phyloP scores from a whole-genome alignment of 108 stramenopile species.

The Thalassiosira profunda region DNA sequence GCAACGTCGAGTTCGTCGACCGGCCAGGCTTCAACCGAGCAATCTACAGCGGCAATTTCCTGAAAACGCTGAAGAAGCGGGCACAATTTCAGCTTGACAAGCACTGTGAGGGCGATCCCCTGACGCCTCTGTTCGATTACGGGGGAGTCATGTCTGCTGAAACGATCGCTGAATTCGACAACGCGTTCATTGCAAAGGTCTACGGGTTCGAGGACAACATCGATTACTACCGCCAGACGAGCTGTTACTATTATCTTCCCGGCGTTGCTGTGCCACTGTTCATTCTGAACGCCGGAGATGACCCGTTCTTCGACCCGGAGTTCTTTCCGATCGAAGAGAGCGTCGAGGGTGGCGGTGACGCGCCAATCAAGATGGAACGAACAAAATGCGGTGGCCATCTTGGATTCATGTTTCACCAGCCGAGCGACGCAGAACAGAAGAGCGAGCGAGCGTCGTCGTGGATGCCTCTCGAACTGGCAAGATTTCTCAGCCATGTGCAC shows the following conservation, averaged over 20 bases:
- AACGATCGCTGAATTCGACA: conserved; percentile 81
- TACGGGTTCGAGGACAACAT: conserved; percentile 72
- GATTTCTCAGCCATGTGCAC: conserved; percentile 62
- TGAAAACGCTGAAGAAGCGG: conserved; percentile 57
- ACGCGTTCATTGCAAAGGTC: conserved; percentile 67
- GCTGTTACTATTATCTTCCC: conserved; percentile 56
- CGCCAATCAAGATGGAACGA: conserved; percentile 58
- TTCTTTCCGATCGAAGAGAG: conserved; percentile 50
- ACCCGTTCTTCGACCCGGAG: conserved; percentile 77
- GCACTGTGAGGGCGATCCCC: conserved; percentile 44
- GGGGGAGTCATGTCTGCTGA: conserved; percentile 38
- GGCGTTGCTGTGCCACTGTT: conserved; percentile 69
- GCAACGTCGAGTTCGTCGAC: conserved; percentile 56
- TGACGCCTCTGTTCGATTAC: conserved; percentile 53
- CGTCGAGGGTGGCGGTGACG: conserved; percentile 35
- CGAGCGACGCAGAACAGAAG: conserved; percentile 14
- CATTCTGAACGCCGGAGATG: conserved; percentile 76
- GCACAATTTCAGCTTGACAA: conserved; percentile 49
- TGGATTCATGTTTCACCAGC: conserved; percentile 53
- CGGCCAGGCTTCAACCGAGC: conserved; percentile 61
- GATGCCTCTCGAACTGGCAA: conserved; percentile 54
- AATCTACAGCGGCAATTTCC: conserved; percentile 59
- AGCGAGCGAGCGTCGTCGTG: conserved; percentile 34
- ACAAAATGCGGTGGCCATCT: conserved; percentile 78
- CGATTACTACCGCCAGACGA: conserved; percentile 81